Evolutionary conservation across 306 rosid species (phyloP), one percentile per base, ranked within the genome.

Genomic region (Canavalia gladiata): DNA sequence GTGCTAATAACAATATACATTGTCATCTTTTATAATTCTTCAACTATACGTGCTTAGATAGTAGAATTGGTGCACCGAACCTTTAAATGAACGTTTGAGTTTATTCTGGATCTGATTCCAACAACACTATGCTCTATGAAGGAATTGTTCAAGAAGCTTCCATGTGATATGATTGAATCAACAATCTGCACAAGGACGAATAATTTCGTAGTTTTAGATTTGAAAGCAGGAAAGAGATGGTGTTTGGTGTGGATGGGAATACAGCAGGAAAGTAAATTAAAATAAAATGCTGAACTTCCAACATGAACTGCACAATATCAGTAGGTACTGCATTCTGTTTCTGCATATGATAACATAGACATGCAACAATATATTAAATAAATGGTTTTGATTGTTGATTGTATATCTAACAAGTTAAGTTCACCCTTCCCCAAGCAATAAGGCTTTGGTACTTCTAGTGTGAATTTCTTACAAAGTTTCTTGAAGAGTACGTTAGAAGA

Each of bases 61-160:
- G 65, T 49, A 62, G 63, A 30, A 76, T 18, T 55, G 59, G 30
- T 30, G n/a, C 41, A 67, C 77, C 90, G 47, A 74, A 95, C 99
- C 97, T 95, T 95, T 68, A 95, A 84, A 84, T 91, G 95, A 67
- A 82, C 95, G 13, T 91, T 88, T 43, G 95, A 85, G 81, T 88
- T 89, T 75, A 95, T 89, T 89, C 94, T 84, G 86, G 98, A 95
- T 84, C 98, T 83, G 80, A 93, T 93, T 56, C 99, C 99, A 72
- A 95, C 88, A 25, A 95, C 97, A 72, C 95, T 91, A 43, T 93
- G 99, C 92, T 93, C 99, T 70, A 95, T 93, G 66, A 88, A 73
- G 81, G 94, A 57, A 71, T 86, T 80, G 18, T 84, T 88, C 86
- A 95, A 85, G 86, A 95, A 95, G 94, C 97, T 95, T 83, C 99